Evolutionary conservation across 148 eudicot species (phyloP), one percentile per base, ranked within the genome.

Genomic region (Beta vulgaris): DNA sequence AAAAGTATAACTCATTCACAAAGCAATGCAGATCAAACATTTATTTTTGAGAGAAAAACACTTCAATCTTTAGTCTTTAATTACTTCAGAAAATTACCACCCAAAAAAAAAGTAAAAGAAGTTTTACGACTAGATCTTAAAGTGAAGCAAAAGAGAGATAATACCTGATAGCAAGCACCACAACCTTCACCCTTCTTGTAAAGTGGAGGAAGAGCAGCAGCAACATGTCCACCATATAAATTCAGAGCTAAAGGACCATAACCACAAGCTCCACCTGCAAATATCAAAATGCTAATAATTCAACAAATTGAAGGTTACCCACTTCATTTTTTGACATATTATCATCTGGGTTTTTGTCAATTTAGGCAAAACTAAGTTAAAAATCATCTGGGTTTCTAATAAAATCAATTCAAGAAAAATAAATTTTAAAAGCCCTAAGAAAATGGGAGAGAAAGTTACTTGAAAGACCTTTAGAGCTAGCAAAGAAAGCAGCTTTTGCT

Each of bases 91-190:
- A 13, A 48, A 14, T 48, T 48, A 14, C 4, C 21, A 48, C 53
- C 53, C 15, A 16, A 48, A 48, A 48, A 4, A 48, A 2, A 10
- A 43, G 13, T 9, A 43, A 43, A 0, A 2, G 2, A 43, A 7
- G 61, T 19, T 25, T 8, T 25, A 6, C 7, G 59, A 31, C 16
- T 53, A 53, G 58, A 53, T 6, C 29, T 7, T n/a, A 1, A 23
- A 9, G 7, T 2, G 42, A 48, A 48, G 5, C 4, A 48, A 6
- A 16, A 4, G 18, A 48, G n/a, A n/a, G 9, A 39, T 25, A 15
- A 25, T 53, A 89, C 98, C 92, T 86, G 91, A 83, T 84, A 93
- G 76, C 98, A 93, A 44, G 98, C 94, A 37, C 98, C 98, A 71
- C 98, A 93, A 29, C 93, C 93, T 74, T 77, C 86, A 40, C 97